Base-by-base conservation (phyloP, 2,329 filamentous ascomycete genomes). In the Calonectria montana region DNA sequence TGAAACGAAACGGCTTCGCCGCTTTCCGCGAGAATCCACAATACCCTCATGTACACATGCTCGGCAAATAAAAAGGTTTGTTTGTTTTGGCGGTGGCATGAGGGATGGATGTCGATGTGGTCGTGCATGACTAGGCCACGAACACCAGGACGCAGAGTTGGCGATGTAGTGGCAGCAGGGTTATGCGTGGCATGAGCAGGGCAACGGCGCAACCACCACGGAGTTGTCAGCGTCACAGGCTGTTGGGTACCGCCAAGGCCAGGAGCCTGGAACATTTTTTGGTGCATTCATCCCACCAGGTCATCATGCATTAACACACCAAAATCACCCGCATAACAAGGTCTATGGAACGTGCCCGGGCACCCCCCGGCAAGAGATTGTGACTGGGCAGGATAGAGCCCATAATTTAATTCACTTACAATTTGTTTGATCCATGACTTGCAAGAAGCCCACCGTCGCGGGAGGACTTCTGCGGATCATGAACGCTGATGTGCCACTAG, bases 251-350 rank as follows among this genome's bases (percentile, higher is more conserved):
- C 21, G 16, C 53, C 41, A 59, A 61, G 41, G 50, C 39, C 65
- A 31, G 47, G 50, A 67, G 53, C 41, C 65, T 41, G 45, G 65
- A 67, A 25, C 53, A 37, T 39, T 59, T 29, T 61, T 31, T 23
- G 27, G 55, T 55, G 64, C 72, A 72, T 59, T 68, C 61, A 69
- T 59, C 45, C 59, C 75, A 69, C 80, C 80, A 82, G 73, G 80
- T 83, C 81, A 83, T 82, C 82, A 76, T 84, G 84, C 84, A 85
- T 84, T 76, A 81, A 80, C 67, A 76, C 65, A 70, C 67, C 65
- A 71, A 74, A 73, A 65, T 69, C 45, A 69, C 70, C 66, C 65
- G 70, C 70, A 72, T 70, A 70, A 67, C 55, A 57, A 53, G 68
- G 68, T 25, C 37, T 37, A 37, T 27, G 55, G 55, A 23, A 21